A percentile compares a stretch with the other conserved stretches of the same genome.
Conservation (phyloP, 805 yeast genomes). For the Sungouiozyma intestinalis region DNA sequence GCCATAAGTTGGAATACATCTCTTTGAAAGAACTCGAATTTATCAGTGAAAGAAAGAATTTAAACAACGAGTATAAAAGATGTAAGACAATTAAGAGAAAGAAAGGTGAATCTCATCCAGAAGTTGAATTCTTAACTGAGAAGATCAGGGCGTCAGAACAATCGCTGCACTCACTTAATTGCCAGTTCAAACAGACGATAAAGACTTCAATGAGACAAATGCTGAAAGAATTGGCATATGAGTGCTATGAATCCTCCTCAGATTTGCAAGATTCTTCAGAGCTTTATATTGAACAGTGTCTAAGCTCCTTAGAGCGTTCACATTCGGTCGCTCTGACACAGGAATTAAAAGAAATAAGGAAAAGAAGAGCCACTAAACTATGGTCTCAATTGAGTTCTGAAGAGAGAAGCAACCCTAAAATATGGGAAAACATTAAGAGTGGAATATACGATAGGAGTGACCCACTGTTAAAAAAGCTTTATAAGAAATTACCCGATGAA, state of each 20-base stretch:
- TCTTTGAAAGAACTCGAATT: constrained; percentile 19
- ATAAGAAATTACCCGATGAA: constrained; percentile 7
- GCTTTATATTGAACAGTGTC: constrained; percentile 12
- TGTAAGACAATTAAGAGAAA: constrained; percentile 12
- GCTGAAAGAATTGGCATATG: constrained; percentile 18
- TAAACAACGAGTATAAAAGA: constrained; percentile 12
- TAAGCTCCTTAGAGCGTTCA: constrained; percentile 11
- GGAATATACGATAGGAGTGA: constrained; percentile 19
- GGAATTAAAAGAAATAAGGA: constrained; percentile 17
- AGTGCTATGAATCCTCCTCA: constrained; percentile 15
- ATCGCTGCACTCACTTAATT: constrained; percentile 11
- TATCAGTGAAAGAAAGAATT: constrained; percentile 12
- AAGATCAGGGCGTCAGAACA: constrained; percentile 13
- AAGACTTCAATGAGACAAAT: constrained; percentile 17
- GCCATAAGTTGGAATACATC: constrained; percentile 16
- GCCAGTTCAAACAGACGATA: constrained; percentile 17
- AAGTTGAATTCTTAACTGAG: constrained; percentile 16
- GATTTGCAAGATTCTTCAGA: constrained; percentile 19
- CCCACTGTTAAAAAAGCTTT: constrained; percentile 14
- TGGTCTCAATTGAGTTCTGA: constrained; percentile 16
- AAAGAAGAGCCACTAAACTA: constrained; percentile 16
- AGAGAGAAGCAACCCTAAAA: constrained; percentile 16
- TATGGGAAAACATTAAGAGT: constrained; percentile 18
- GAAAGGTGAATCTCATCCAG: constrained; percentile 18
- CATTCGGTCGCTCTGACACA: constrained; percentile 12